Percentiles rank a stretch among this genome's conserved stretches.
Evolutionary conservation across 768 basidiomycete species (phyloP).

Genomic region (Cantharellus anzutake): DNA sequence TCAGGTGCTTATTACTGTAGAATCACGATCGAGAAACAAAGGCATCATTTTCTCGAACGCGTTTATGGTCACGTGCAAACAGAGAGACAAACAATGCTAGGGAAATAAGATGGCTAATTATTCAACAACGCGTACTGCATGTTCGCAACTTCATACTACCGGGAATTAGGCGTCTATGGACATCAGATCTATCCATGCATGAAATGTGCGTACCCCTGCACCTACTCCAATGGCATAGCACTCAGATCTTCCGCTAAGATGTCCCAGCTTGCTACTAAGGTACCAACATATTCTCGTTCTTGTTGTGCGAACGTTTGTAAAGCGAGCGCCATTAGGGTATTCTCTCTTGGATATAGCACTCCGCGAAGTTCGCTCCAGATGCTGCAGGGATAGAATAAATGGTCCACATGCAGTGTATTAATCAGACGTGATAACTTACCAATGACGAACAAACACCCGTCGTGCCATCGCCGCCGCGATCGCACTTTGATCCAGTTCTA

Average conservation of each 20-base stretch:
- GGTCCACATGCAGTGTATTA: slow-evolving; percentile 13
- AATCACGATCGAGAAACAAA: neutral
- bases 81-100: too few relatives aligned
- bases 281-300: slow-evolving; percentile 49
- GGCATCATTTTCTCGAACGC: neutral
- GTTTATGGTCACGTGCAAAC: too few relatives aligned
- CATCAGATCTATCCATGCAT: neutral
- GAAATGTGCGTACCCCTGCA: neutral
- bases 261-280: slow-evolving; percentile 50
- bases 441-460: slow-evolving; percentile 73
- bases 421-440: slow-evolving; percentile 26
- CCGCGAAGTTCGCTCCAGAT: slow-evolving; percentile 85
- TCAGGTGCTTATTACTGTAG: neutral
- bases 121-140: too few relatives aligned
- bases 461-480: slow-evolving; percentile 59
- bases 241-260: slow-evolving; percentile 51
- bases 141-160: too few relatives aligned
- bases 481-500: slow-evolving; percentile 73
- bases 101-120: too few relatives aligned
- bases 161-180: too few relatives aligned
- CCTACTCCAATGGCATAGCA: slow-evolving; percentile 70
- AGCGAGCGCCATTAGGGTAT: slow-evolving; percentile 53
- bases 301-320: slow-evolving; percentile 57
- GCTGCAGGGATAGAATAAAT: slow-evolving; percentile 14
- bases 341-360: slow-evolving; percentile 79